These are phyloP conservation scores for Corynespora cassiicola DNA, from an alignment of 2,329 filamentous ascomycete species.

Conservation along the genomic window DNA sequence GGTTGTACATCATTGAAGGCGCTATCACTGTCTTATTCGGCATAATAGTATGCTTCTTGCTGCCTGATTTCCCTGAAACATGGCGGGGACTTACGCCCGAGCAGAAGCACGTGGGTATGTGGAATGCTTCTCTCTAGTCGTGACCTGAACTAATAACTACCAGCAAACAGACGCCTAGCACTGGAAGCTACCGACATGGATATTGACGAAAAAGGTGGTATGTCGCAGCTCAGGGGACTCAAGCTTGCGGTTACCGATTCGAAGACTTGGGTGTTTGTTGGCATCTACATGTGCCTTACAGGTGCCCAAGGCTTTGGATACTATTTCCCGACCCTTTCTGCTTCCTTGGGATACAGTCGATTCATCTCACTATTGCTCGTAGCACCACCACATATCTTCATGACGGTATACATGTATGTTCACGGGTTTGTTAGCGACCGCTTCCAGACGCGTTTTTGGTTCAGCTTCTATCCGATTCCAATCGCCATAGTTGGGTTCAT, in stretches of 20 bases:
- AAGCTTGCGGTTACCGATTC: conserved; percentile 57
- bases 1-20: conserved; percentile 41
- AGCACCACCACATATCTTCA: conserved; percentile 62
- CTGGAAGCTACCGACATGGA: conserved; percentile 50
- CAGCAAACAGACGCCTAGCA: conserved; percentile 54
- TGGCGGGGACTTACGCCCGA: conserved; percentile 48
- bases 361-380: conserved; percentile 62
- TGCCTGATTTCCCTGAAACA: conserved; percentile 46
- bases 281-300: conserved; percentile 55
- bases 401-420: conserved; percentile 50
- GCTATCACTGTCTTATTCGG: conserved; percentile 38
- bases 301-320: conserved; percentile 58
- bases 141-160: too few relatives aligned
- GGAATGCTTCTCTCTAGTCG: too few relatives aligned
- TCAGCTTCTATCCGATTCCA: too few relatives aligned
- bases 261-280: conserved; percentile 55
- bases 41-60: conserved; percentile 29
- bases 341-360: conserved; percentile 59
- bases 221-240: conserved; percentile 55
- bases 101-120: conserved; percentile 45
- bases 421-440: too few relatives aligned
- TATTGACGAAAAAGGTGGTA: conserved; percentile 54
- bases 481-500: conserved; percentile 58
- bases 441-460: too few relatives aligned
- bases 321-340: conserved; percentile 61